Evolutionary conservation across 2,329 filamentous ascomycete genomes (phyloP), one percentile per base, ranked within the genome.

Genomic region (Sarocladiaceae sp.): DNA sequence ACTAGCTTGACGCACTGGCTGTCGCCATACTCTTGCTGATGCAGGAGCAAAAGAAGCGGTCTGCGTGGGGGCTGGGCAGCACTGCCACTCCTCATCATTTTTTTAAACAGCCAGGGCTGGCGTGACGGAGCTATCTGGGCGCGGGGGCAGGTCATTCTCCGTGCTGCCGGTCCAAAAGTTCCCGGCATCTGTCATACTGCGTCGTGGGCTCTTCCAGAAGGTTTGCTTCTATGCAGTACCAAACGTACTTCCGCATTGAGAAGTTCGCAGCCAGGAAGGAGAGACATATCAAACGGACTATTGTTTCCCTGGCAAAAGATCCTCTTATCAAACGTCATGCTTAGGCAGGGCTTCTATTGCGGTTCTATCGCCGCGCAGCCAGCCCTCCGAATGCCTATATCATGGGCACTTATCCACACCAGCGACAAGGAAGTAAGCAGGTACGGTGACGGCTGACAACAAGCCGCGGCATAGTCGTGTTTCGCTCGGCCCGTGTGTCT

Each of bases 301-400:
- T 41, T 16, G 37, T 23, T 41, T 41, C 23, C 23, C 18, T 18
- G 37, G 23, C 9, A 29, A 41, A 16, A 11, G 7, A 15, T 21
- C 37, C n/a, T 6, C 23, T 27, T 41, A 4, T 27, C 20, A 21
- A 41, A 11, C 26, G 13, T 15, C 10, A 10, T 18, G 23, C 9
- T 41, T 41, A 21, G 37, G 37, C 13, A 41, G 23, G 16, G 37
- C 37, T 41, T 41, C 37, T 21, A 41, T 41, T 27, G 37, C 24
- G 37, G 23, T 41, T 41, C 37, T 29, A 41, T 29, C 37, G 23
- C 37, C 37, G 23, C 3, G n/a, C 10, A 5, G 33, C 19, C 37
- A 18, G 5, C 4, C 23, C n/a, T 18, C 15, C 5, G 10, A 24
- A 4, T 23, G 20, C 13, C 34, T 41, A 41, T 41, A 41, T 15